phyloP scores from a whole-genome alignment of 2,329 filamentous ascomycete species.

The Fusarium goolgardi region DNA sequence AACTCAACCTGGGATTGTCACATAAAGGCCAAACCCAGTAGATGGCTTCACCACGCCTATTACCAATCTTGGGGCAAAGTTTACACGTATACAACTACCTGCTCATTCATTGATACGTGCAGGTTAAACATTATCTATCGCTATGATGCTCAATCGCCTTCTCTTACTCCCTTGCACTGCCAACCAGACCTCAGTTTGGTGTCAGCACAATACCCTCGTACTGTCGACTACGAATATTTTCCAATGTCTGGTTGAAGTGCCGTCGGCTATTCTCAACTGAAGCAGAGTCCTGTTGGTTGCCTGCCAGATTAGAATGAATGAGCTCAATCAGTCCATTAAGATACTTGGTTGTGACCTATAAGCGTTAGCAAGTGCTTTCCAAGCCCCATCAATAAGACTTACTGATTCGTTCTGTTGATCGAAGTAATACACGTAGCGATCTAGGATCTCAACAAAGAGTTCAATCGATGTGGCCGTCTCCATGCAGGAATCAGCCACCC shows the following conservation, averaged over 20 bases:
- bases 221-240: slow-evolving; percentile 90
- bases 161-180: slow-evolving; percentile 10
- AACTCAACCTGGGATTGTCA: slow-evolving; percentile 13
- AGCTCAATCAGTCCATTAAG: slow-evolving; percentile 97
- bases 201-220: slow-evolving; percentile 91
- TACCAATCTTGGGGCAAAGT: slow-evolving; percentile 42
- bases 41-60: slow-evolving; percentile 6
- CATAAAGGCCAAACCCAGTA: background rate
- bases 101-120: slow-evolving; percentile 24
- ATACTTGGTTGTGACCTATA: slow-evolving; percentile 89
- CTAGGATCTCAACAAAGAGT: slow-evolving; percentile 97
- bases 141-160: slow-evolving; percentile 33
- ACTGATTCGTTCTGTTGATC: slow-evolving; percentile 98
- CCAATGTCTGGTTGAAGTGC: slow-evolving; percentile 94
- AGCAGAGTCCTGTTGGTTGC: slow-evolving; percentile 82
- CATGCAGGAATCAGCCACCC: slow-evolving; percentile 99
- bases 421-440: slow-evolving; percentile 99
- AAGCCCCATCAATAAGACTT: slow-evolving; percentile 44
- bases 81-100: slow-evolving; percentile 49
- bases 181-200: slow-evolving; percentile 54
- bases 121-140: slow-evolving; percentile 47
- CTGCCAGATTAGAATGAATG: slow-evolving; percentile 94
- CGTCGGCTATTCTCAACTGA: slow-evolving; percentile 89
- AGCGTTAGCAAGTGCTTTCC: slow-evolving; percentile 27
- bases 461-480: slow-evolving; percentile 97